Evolutionary conservation across 148 eudicot species (phyloP), one percentile per base, ranked within the genome.

Genomic region (Camellia lanceoleosa): DNA sequence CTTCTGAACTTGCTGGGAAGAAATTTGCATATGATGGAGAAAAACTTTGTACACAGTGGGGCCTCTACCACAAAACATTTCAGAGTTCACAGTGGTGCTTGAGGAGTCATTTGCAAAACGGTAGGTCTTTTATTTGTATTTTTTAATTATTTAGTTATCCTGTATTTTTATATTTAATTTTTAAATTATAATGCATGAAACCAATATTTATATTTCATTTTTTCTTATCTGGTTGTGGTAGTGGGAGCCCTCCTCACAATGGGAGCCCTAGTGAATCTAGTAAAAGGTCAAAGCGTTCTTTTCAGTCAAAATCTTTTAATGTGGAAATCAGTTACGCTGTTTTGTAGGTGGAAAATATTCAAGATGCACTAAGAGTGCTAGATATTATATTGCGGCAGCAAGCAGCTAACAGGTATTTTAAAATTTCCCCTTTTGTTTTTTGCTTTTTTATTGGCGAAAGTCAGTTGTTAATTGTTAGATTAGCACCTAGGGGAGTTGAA

Each of bases 11-110:
- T 62, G 83, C 79, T 75, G 91, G 88, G 7, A 94, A 84, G 79
- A 51, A 47, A 19, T 85, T 87, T 68, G 90, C 87, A 18, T 96
- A 93, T 78, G 99, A 94, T 77, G 98, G 98, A 70, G 91, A 90
- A 72, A 88, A 72, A 88, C 79, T 79, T 65, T 96, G 84, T 96
- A 87, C 76, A 92, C 97, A n/a, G 80, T 93, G 78, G 93, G 92
- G 49, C 89, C 97, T 82, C 82, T 96, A 12, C 91, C 90, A 4
- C 83, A 81, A 23, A 85, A 85, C 72, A 87, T 80, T 49, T 81
- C 73, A 20, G 90, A 90, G 83, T 91, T 90, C 60, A 80, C 86
- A 15, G 83, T 96, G 59, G 86, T 77, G 3, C 86, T 89, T 54
- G 98, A 92, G 73, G 97, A 92, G 46, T 79, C 93, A 55, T 73